These are phyloP conservation scores for Thelephora ganbajun DNA, from an alignment of 768 basidiomycete genomes.

Conservation along the genomic window DNA sequence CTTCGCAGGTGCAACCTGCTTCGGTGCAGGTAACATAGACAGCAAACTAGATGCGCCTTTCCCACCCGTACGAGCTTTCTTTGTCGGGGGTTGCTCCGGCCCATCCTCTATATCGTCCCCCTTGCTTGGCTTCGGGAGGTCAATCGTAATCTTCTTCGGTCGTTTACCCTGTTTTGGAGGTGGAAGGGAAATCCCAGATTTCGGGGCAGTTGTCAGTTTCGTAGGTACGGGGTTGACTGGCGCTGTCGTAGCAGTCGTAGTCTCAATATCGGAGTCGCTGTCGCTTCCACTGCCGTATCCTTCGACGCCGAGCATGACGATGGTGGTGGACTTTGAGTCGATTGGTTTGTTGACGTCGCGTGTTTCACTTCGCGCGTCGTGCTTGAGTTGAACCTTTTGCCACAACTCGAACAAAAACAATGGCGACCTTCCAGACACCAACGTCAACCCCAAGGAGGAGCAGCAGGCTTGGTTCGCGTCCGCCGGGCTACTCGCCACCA, in stretches of 20 bases:
- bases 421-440: constrained; percentile 44
- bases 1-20: constrained; percentile 31
- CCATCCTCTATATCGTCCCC: constrained; percentile 25
- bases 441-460: constrained; percentile 48
- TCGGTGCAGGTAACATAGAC: constrained; percentile 66
- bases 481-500: constrained; percentile 17
- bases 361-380: constrained; percentile 2
- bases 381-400: neutral
- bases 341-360: constrained; percentile 11
- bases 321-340: neutral
- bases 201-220: constrained; percentile 16
- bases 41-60: constrained; percentile 49
- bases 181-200: constrained; percentile 19
- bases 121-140: constrained; percentile 33
- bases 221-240: constrained; percentile 6
- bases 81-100: constrained; percentile 33
- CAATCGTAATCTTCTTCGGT: constrained; percentile 51
- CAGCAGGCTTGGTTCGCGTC: constrained; percentile 5
- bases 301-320: constrained; percentile 58
- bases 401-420: constrained; percentile 10
- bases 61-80: constrained; percentile 35
- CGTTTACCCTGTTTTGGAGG: constrained; percentile 31
- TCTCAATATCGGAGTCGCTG: constrained; percentile 37
- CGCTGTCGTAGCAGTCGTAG: constrained; percentile 7
- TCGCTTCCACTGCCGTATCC: constrained; percentile 67